Base-by-base conservation (phyloP, 1,284 basidiomycete species). In the Trichosporon sp. region DNA sequence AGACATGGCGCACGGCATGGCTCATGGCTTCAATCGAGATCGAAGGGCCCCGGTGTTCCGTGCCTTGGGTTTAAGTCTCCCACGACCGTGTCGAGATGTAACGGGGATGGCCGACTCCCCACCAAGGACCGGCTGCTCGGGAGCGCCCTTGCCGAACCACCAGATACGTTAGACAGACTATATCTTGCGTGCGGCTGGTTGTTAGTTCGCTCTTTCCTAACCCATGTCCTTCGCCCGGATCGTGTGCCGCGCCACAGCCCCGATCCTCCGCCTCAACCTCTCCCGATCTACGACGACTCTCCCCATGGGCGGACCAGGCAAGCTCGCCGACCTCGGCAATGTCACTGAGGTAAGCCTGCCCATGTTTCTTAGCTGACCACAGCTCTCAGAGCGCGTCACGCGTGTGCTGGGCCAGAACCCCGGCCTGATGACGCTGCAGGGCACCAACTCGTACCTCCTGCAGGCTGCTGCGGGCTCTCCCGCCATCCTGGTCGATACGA, bases 381-480 rank as follows among this genome's bases (percentile, higher is more conserved):
- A 84, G 83, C 79, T 85, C 68, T 79, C 81, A 0, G 75, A 80
- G 10, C 77, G 78, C 67, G 81, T 86, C 59, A 84, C 85, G 10
- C 84, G 86, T 31, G 79, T 87, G 65, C 80, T 87, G 1, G 87
- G 86, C 0, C 85, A 96, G 89, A 97, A 97, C 78, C 94, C 94
- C 5, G 92, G 94, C 2, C 90, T 92, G 74, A 96, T 93, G 83
- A 96, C 95, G 0, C 86, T 98, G 0, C 93, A 96, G 87, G 94
- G 93, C 89, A 98, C 96, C 1, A 98, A 98, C 80, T 96, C 94
- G 1, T 98, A 98, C 80, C 87, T 98, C 72, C 81, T 98, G 65
- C 80, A 81, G 67, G 80, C 80, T 4, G 75, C 79, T n/a, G 40
- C 86, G 83, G 74, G 84, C 84, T 71, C 89, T 88, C 76, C 92